These are phyloP conservation scores for Trametes hirsuta DNA, from an alignment of 1,284 basidiomycete genomes.

Conservation along the genomic window DNA sequence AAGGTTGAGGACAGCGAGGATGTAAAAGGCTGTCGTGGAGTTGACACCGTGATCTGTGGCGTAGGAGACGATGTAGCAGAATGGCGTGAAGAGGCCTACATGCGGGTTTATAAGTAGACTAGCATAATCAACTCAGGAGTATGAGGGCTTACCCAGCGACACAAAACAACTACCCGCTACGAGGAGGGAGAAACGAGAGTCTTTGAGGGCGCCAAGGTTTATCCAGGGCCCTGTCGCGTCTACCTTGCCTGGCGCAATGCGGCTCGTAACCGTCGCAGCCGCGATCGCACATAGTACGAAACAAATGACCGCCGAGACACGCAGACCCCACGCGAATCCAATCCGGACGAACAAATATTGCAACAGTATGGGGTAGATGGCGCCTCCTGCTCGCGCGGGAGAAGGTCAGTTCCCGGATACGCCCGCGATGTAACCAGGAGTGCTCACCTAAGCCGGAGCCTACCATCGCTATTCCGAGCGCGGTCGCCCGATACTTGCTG, in stretches of 20 bases:
- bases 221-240: constrained; percentile 27
- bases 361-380: constrained; percentile 68
- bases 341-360: constrained; percentile 55
- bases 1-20: constrained; percentile 66
- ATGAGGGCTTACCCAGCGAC: constrained; percentile 29
- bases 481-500: constrained; percentile 60
- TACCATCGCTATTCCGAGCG: constrained; percentile 50
- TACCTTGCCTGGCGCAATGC: constrained; percentile 21
- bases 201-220: constrained; percentile 33
- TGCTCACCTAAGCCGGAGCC: constrained; percentile 37
- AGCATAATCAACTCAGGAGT: not conserved
- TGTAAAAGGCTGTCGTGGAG: constrained; percentile 41
- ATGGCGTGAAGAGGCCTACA: constrained; percentile 63
- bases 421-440: not conserved
- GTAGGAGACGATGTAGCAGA: constrained; percentile 34
- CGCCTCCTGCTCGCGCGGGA: constrained; percentile 50
- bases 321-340: constrained; percentile 65
- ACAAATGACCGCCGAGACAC: constrained; percentile 38
- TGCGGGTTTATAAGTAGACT: not conserved
- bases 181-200: constrained; percentile 37
- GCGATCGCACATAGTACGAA: constrained; percentile 36
- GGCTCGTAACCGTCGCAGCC: constrained; percentile 33
- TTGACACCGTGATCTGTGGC: constrained; percentile 24
- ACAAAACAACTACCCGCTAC: constrained; percentile 37
- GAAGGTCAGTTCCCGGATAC: not conserved